These are phyloP conservation scores for Epichloe bromicola DNA, from an alignment of 2,329 filamentous ascomycete species.

Conservation along the genomic window DNA sequence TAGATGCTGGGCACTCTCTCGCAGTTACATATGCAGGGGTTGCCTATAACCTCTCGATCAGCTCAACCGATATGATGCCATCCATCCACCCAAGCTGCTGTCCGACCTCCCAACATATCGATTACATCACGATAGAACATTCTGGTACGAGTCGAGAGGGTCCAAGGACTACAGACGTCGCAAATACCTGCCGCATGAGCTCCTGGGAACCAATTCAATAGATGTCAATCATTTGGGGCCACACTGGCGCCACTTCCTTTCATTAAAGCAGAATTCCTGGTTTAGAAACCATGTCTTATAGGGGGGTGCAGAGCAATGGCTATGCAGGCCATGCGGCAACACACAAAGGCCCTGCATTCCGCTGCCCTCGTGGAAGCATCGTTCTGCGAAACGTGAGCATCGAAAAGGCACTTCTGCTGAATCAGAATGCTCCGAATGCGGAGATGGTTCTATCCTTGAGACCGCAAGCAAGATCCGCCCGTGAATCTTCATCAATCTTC, in stretches of 20 bases:
- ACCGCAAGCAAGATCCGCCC: too few relatives aligned
- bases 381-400: too few relatives aligned
- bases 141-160: constrained; percentile 13
- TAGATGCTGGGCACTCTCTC: too few relatives aligned
- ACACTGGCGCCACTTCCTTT: constrained; percentile 7
- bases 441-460: too few relatives aligned
- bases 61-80: too few relatives aligned
- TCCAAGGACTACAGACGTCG: constrained; percentile 7
- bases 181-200: constrained; percentile 2
- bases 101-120: constrained; percentile 11
- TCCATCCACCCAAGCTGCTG: neutral
- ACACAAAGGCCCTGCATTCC: too few relatives aligned
- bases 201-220: constrained; percentile 6
- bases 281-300: constrained; percentile 21
- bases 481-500: too few relatives aligned
- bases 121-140: constrained; percentile 11
- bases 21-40: too few relatives aligned
- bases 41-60: too few relatives aligned
- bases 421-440: too few relatives aligned
- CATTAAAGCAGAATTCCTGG: constrained; percentile 16
- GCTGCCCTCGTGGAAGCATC: too few relatives aligned
- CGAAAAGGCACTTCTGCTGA: too few relatives aligned
- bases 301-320: constrained; percentile 16
- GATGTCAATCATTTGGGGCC: constrained; percentile 9
- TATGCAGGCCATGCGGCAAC: neutral